These are phyloP conservation scores for Tylopilus sp. DNA, from an alignment of 1,284 basidiomycete genomes.

Conservation along the genomic window DNA sequence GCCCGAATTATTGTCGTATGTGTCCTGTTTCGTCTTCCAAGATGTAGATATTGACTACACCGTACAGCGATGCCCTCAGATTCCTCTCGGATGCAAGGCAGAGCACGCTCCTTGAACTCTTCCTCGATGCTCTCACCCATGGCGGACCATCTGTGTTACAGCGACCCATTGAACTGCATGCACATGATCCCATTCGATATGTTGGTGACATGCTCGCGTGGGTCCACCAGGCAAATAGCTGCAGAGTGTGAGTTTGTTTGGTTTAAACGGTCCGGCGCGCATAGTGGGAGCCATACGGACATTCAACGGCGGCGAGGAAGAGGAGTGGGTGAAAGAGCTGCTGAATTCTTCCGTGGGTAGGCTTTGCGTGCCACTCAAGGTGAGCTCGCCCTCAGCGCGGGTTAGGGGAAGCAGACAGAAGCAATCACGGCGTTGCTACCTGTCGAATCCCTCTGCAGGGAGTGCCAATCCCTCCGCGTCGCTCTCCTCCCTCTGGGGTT, in stretches of 20 bases:
- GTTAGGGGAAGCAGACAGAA: constrained; percentile 30
- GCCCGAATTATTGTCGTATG: constrained; percentile 77
- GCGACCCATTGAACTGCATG: constrained; percentile 94
- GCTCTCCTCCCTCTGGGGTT: constrained; percentile 65
- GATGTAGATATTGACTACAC: neutral
- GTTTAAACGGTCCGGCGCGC: constrained; percentile 45
- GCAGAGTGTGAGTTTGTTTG: constrained; percentile 94
- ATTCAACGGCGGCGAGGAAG: constrained; percentile 62
- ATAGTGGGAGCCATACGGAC: constrained; percentile 76
- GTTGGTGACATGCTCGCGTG: constrained; percentile 98
- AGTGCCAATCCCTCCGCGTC: constrained; percentile 72
- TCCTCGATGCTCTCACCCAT: constrained; percentile 75
- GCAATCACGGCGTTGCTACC: constrained; percentile 22
- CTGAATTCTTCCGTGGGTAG: constrained; percentile 84
- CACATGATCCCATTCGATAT: constrained; percentile 94
- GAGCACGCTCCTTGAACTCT: constrained; percentile 72
- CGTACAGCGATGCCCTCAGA: constrained; percentile 68
- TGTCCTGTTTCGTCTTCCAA: constrained; percentile 11
- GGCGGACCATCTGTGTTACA: constrained; percentile 87
- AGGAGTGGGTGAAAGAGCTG: constrained; percentile 76
- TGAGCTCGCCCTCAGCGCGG: no score
- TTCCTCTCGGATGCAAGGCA: constrained; percentile 82
- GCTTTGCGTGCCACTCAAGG: constrained; percentile 83
- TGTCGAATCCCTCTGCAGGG: constrained; percentile 53
- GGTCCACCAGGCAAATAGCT: constrained; percentile 95